Base-by-base conservation (phyloP, 345 rosid genomes). In the Eucalyptus lansdowneana region DNA sequence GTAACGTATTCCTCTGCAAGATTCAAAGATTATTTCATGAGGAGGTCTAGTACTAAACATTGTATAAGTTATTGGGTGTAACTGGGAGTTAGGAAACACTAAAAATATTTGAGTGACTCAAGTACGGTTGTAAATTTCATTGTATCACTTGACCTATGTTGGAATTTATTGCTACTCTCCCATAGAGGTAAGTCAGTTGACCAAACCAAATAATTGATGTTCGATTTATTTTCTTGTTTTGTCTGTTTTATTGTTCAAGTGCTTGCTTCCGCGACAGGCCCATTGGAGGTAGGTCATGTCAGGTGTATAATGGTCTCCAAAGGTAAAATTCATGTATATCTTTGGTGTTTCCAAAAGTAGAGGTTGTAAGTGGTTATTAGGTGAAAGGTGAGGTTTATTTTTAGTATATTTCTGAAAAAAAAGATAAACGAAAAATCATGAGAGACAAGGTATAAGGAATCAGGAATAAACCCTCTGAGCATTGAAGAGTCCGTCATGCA, bases 1-100 rank as follows among this genome's bases (percentile, higher is more conserved):
- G 25, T 53, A 53, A 53, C 58, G 19, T 53, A 53, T 53, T 53
- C 58, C 58, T 53, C 0, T 0, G 1, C 25, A 0, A 53, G 25
- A 53, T 53, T 53, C 11, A 21, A 8, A 53, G 25, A 53, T 21
- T 53, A 53, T 19, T 53, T 53, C 2, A 1, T 53, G 58, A 53
- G 25, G 58, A 53, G 58, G 58, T 53, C 4, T 19, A 19, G 58
- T 8, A 53, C 25, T 21, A 53, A 53, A 53, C 10, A 8, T 21
- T 53, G 24, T 53, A 21, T 53, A 53, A 21, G 2, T 53, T 53
- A 21, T 53, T 21, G 1, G 58, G 11, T 53, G 25, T 53, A 53
- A 53, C 4, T 53, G 25, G 1, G 0, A 53, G 4, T 8, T 53
- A 53, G 25, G 5, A 53, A 53, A 53, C 58, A 53, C 58, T 21